Base-by-base conservation (phyloP, 1,139 yeast genomes). In the Scheffersomyces insectosa region DNA sequence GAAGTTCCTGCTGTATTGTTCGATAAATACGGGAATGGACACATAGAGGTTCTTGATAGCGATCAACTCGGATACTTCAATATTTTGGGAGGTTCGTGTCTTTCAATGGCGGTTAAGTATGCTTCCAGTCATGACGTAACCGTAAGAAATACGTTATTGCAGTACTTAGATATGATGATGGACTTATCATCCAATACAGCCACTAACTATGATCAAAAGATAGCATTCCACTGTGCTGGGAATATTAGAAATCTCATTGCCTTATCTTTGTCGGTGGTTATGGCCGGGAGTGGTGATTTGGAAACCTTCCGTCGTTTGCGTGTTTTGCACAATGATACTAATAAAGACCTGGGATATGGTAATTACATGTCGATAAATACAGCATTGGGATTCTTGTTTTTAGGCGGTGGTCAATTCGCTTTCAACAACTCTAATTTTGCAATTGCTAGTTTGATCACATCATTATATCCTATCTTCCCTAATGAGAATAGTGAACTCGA, bases 331-430 rank as follows among this genome's bases (percentile, higher is more conserved):
- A 85, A 80, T 16, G 77, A 76, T 25, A 75, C 81, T 0, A 72
- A 67, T 34, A 69, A 68, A 30, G 71, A 70, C 13, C 66, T 72
- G 42, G 72, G 74, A 3, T 89, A 79, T 61, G 96, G 96, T 0
- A 79, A 82, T 48, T 88, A 79, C 58, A 80, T 88, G 82, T 90
- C 95, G 0, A 75, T 84, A 2, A 89, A 87, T 55, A 78, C 88
- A 71, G 88, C 96, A 0, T 65, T 93, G 38, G 99, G 99, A 1
- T 82, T 91, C 52, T 67, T 93, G 43, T 91, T 93, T 57, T 65
- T 93, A 36, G 97, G 97, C 0, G 95, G 97, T 4, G 97, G 98
- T 0, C 97, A 89, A 60, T 89, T 82, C 65, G 93, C 96, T 0
- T 79, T 93, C 49, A 75, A 80, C 28, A 75, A 76, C 35, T 73